phyloP scores from a whole-genome alignment of 768 basidiomycete genomes.

The Lepiota venenata region DNA sequence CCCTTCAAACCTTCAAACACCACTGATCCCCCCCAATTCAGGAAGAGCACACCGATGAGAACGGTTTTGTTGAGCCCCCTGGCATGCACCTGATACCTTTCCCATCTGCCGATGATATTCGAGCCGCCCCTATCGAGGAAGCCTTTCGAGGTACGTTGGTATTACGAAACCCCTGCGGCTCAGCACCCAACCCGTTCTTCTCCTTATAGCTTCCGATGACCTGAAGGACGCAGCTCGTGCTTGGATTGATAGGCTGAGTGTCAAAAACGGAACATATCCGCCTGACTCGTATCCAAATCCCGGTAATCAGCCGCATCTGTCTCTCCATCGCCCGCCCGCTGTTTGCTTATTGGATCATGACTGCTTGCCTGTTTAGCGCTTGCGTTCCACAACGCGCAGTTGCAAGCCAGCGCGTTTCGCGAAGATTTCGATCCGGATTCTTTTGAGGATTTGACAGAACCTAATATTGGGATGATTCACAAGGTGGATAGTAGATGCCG shows the following conservation, averaged over 20 bases:
- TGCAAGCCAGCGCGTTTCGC: slow-evolving; percentile 90
- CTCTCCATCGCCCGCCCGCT: slow-evolving; percentile 6
- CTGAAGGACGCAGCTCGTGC: slow-evolving; percentile 63
- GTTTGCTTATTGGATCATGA: slow-evolving; percentile 7
- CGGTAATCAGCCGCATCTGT: slow-evolving; percentile 39
- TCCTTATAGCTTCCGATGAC: slow-evolving; percentile 56
- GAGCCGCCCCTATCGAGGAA: slow-evolving; percentile 68
- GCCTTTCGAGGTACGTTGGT: slow-evolving; percentile 53
- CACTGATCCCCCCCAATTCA: slow-evolving; percentile 24
- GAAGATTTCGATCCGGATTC: slow-evolving; percentile 78
- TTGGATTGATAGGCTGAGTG: slow-evolving; percentile 76
- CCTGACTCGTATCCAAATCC: slow-evolving; percentile 92
- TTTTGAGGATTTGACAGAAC: slow-evolving; percentile 81
- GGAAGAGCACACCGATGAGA: slow-evolving; percentile 68
- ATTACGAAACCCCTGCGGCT: not conserved
- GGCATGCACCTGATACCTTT: slow-evolving; percentile 92
- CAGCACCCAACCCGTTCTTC: not conserved
- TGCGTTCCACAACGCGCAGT: slow-evolving; percentile 83
- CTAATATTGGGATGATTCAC: slow-evolving; percentile 75
- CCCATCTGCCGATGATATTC: slow-evolving; percentile 95
- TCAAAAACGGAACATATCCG: slow-evolving; percentile 79
- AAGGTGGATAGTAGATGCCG: slow-evolving; percentile 58
- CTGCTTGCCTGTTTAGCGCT: slow-evolving; percentile 47
- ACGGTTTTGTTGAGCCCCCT: slow-evolving; percentile 77
- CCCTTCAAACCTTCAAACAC: not conserved